These are phyloP conservation scores for Aspergillus luchuensis DNA, from an alignment of 2,329 filamentous ascomycete species.

Conservation along the genomic window DNA sequence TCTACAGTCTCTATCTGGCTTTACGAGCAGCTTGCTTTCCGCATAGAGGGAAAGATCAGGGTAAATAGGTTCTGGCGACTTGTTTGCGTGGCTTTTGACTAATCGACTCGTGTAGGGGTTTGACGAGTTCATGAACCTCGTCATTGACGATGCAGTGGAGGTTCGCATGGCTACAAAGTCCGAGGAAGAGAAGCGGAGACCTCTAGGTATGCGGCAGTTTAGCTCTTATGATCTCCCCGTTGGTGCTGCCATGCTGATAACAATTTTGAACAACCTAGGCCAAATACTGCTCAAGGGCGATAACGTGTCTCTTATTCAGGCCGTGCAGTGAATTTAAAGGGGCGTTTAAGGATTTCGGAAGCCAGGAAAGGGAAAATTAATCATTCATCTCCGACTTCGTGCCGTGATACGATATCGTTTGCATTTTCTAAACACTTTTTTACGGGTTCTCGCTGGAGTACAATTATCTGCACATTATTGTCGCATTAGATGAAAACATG, in stretches of 20 bases:
- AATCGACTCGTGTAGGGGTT: slow-evolving; percentile 68
- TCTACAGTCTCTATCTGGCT: slow-evolving; percentile 92
- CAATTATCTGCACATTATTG: slow-evolving; percentile 18
- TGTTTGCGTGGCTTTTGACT: slow-evolving; percentile 7
- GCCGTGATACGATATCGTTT: slow-evolving; percentile 16
- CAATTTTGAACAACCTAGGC: slow-evolving; percentile 51
- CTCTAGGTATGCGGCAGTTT: slow-evolving; percentile 65
- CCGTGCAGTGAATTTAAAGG: slow-evolving; percentile 38
- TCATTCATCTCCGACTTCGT: slow-evolving; percentile 6
- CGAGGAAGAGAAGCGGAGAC: slow-evolving; percentile 74
- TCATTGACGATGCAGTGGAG: slow-evolving; percentile 92
- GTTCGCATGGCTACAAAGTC: slow-evolving; percentile 83
- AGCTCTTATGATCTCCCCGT: neutral
- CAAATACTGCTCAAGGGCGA: slow-evolving; percentile 87
- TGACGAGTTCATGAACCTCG: slow-evolving; percentile 99
- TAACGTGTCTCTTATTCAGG: slow-evolving; percentile 80
- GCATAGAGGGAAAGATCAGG: slow-evolving; percentile 95
- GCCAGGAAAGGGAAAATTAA: slow-evolving; percentile 5
- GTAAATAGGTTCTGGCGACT: slow-evolving; percentile 51
- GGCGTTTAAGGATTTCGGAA: slow-evolving; percentile 9
- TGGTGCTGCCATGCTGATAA: slow-evolving; percentile 14
- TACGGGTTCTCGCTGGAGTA: slow-evolving; percentile 23
- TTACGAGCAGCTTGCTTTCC: slow-evolving; percentile 90
- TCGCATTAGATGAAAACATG: slow-evolving; percentile 23
- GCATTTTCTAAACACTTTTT: slow-evolving; percentile 18